phyloP scores from a whole-genome alignment of 1,139 yeast species.

The Hyphopichia wangnamkhiaoensis region DNA sequence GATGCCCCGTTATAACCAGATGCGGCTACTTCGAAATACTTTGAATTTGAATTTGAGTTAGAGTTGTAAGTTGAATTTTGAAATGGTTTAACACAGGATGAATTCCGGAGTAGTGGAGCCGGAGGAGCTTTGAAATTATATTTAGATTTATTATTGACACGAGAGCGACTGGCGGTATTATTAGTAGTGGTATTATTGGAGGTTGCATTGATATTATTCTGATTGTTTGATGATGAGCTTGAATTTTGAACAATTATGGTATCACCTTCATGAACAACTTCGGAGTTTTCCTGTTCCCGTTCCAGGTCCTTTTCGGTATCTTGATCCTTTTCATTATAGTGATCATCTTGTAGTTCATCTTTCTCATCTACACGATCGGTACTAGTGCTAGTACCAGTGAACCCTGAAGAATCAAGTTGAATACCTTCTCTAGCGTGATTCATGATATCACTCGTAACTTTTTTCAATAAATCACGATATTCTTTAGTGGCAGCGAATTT shows the following conservation, averaged over 20 bases:
- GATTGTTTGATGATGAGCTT: conserved; percentile 7
- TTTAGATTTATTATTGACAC: conserved; percentile 1
- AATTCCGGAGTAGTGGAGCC: conserved; percentile 26
- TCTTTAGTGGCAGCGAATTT: conserved; percentile 43
- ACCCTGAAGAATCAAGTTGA: conserved; percentile 16
- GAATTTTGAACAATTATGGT: conserved; percentile 22
- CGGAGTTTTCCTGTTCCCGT: conserved; percentile 1
- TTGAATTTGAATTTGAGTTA: conserved; percentile 32
- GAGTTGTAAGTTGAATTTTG: conserved; percentile 3
- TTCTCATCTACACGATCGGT: conserved; percentile 17
- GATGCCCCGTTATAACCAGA: conserved; percentile 77
- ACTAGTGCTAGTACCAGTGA: conserved; percentile 32
- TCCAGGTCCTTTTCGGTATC: no score
- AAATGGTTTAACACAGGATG: conserved; percentile 29
- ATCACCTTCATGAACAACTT: conserved; percentile 13
- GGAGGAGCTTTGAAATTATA: conserved; percentile 25
- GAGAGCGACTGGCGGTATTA: no score
- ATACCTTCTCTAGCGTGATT: conserved; percentile 26
- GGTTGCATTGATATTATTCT: background rate
- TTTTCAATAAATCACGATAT: conserved; percentile 39
- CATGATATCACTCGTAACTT: conserved; percentile 37
- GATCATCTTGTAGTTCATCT: no score
- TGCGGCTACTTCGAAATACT: conserved; percentile 69
- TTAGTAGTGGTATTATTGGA: no score
- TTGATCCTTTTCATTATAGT: no score